Conservation (phyloP, 2,329 filamentous ascomycete species). For the Fusarium acutatum region DNA sequence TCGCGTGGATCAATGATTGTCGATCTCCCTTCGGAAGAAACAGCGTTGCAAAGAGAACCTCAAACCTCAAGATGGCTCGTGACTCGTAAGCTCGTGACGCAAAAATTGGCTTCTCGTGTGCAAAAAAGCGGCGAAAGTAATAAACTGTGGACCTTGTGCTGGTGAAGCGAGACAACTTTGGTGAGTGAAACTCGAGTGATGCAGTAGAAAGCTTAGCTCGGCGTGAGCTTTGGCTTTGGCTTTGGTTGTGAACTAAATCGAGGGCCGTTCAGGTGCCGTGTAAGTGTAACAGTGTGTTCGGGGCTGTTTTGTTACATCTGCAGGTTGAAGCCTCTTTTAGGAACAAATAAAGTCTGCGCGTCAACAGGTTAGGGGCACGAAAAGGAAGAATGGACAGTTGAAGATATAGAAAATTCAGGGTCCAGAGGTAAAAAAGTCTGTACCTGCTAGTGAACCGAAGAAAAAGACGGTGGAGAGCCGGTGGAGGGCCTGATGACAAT, state of each 20-base stretch:
- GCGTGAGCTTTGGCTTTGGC: constrained; percentile 22
- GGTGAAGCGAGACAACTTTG: constrained; percentile 28
- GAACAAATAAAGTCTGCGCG: constrained; percentile 33
- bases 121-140: constrained; percentile 23
- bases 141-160: constrained; percentile 30
- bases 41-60: constrained; percentile 18
- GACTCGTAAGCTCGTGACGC: constrained; percentile 38
- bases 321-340: constrained; percentile 21
- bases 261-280: constrained; percentile 32
- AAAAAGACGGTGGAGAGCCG: constrained; percentile 41
- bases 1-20: constrained; percentile 16
- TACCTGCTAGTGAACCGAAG: constrained; percentile 35
- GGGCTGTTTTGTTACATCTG: constrained; percentile 17
- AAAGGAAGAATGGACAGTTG: constrained; percentile 17
- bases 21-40: constrained; percentile 4
- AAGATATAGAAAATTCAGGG: constrained; percentile 20
- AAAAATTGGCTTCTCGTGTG: constrained; percentile 28
- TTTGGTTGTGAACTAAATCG: constrained; percentile 16
- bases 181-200: constrained; percentile 23
- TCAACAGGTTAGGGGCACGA: constrained; percentile 30
- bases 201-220: constrained; percentile 34
- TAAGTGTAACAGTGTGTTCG: constrained; percentile 40
- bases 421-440: constrained; percentile 24
- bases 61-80: constrained; percentile 19
- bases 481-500: constrained; percentile 34